Conservation (phyloP, 1,284 basidiomycete species). For the Heterobasidion parviporum region DNA sequence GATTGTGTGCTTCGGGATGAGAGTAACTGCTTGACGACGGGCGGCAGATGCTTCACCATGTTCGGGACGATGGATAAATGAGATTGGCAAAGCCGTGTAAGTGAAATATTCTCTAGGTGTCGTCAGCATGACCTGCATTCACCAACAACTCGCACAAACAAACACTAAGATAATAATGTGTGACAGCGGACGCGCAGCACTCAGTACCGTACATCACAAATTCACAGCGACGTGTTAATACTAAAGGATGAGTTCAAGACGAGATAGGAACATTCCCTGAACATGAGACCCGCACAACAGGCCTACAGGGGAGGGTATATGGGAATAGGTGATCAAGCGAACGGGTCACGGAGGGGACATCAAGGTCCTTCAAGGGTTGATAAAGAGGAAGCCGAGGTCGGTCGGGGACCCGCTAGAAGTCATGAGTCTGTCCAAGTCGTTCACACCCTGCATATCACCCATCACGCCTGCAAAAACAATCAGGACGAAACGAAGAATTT, state of each 20-base stretch:
- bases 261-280: neutral
- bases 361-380: constrained; percentile 19
- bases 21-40: constrained; percentile 64
- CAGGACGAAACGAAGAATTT: constrained; percentile 4
- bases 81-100: neutral
- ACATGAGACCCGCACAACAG: constrained; percentile 8
- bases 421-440: constrained; percentile 47
- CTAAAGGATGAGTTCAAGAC: constrained; percentile 5
- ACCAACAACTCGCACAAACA: neutral
- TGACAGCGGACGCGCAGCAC: constrained; percentile 2
- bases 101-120: neutral
- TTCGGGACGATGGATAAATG: constrained; percentile 8
- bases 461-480: constrained; percentile 40
- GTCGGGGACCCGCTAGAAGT: constrained; percentile 32
- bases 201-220: constrained; percentile 6
- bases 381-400: constrained; percentile 33
- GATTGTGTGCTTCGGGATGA: constrained; percentile 60
- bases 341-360: neutral
- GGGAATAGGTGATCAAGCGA: neutral
- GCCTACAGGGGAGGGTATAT: constrained; percentile 6
- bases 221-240: constrained; percentile 2
- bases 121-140: neutral
- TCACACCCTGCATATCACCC: constrained; percentile 59
- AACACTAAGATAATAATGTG: neutral
- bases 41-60: constrained; percentile 37